Conservation (phyloP, 371 early-diverging fungal species). For the Scutellospora calospora region DNA sequence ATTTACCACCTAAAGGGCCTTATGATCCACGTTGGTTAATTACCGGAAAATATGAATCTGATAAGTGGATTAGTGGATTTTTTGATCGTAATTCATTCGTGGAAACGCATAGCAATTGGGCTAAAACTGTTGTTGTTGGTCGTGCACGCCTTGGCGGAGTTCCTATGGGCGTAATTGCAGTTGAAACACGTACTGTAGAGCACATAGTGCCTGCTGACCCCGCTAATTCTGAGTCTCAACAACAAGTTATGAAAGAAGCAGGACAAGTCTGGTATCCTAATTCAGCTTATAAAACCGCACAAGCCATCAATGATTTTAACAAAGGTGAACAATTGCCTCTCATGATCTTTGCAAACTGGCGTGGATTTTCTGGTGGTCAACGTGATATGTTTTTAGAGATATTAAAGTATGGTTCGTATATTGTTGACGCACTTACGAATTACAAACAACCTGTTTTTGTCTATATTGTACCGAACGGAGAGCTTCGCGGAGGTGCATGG, state of each 20-base stretch:
- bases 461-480: conserved; percentile 95
- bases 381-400: conserved; percentile 98
- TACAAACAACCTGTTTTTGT: conserved; percentile 98
- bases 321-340: conserved; percentile 97
- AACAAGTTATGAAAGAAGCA: conserved; percentile 91
- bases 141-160: conserved; percentile 97
- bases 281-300: conserved; percentile 98
- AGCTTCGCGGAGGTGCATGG: conserved; percentile 99
- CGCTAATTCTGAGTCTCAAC: conserved; percentile 87
- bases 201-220: conserved; percentile 95
- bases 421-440: conserved; percentile 94
- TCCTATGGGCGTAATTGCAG: conserved; percentile 97
- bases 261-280: conserved; percentile 99
- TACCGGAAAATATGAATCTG: conserved; percentile 75
- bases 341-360: conserved; percentile 99
- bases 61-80: conserved; percentile 87
- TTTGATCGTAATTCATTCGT: conserved; percentile 92
- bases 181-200: conserved; percentile 94
- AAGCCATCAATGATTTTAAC: conserved; percentile 98
- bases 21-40: conserved; percentile 94
- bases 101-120: conserved; percentile 80
- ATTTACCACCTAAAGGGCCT: conserved; percentile 82
- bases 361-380: conserved; percentile 99
- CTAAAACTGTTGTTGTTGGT: conserved; percentile 83
- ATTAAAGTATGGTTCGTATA: conserved; percentile 96